Conservation (phyloP, 2,329 filamentous ascomycete species). For the Alternaria panax region DNA sequence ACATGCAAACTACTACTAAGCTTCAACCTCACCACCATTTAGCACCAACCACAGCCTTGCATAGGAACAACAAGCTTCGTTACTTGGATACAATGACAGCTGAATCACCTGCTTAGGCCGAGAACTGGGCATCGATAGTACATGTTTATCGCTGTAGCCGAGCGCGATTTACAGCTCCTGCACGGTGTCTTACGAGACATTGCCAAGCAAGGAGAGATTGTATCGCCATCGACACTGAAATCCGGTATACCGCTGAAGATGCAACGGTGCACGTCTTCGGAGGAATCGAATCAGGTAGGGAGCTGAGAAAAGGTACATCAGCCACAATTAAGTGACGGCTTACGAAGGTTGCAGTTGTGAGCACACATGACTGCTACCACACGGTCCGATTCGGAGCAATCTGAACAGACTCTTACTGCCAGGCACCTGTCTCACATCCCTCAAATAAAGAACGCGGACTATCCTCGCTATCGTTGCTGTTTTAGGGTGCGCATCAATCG, state of each 20-base stretch:
- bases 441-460: not conserved
- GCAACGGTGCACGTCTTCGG: not conserved
- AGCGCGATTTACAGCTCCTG: not conserved
- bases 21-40: not conserved
- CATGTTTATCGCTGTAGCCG: not conserved
- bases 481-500: not conserved
- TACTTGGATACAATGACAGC: slow-evolving; percentile 10
- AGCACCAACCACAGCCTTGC: not conserved
- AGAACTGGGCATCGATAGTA: not conserved
- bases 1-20: not conserved
- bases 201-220: not conserved
- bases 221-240: not conserved
- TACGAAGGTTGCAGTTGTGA: not conserved
- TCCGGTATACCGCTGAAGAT: not conserved
- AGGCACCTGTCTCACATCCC: not conserved
- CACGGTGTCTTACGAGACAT: not conserved
- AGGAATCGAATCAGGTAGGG: not conserved
- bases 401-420: not conserved
- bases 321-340: not conserved
- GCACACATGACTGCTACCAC: not conserved
- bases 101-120: slow-evolving; percentile 6
- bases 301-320: not conserved
- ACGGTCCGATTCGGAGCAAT: not conserved
- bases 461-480: not conserved
- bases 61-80: slow-evolving; percentile 15